Conservation (phyloP, 2,329 filamentous ascomycete species). For the Drechslerella stenobrocha region DNA sequence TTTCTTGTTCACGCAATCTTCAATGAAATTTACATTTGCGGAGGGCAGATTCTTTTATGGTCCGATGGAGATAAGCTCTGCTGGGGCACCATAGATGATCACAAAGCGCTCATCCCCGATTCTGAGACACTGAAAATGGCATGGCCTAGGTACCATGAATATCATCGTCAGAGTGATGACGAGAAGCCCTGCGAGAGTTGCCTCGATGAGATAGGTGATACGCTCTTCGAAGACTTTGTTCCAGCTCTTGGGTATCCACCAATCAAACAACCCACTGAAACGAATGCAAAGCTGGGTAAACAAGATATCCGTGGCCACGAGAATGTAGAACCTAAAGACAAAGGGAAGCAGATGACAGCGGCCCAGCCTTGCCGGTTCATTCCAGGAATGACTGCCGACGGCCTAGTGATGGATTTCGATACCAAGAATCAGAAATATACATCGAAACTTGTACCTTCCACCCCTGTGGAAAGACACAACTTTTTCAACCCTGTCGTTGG, state of each 20-base stretch:
- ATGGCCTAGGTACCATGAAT: constrained; percentile 10
- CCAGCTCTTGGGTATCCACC: constrained; percentile 13
- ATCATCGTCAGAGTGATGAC: neutral
- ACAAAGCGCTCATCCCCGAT: neutral
- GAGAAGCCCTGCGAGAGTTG: constrained; percentile 7
- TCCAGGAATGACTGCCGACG: neutral
- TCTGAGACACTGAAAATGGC: constrained; percentile 15
- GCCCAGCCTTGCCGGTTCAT: neutral
- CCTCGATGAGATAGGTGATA: constrained; percentile 20
- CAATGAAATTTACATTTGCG: constrained; percentile 6
- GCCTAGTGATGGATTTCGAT: constrained; percentile 8
- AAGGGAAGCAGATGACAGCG: neutral
- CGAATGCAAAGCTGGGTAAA: constrained; percentile 9
- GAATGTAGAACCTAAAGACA: neutral
- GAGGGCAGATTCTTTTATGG: constrained; percentile 19
- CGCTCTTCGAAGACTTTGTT: constrained; percentile 20
- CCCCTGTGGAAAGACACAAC: neutral
- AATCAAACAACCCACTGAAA: constrained; percentile 16
- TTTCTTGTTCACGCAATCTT: constrained; percentile 14
- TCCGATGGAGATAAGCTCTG: constrained; percentile 16
- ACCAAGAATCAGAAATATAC: neutral
- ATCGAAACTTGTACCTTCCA: neutral
- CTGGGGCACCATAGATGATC: constrained; percentile 21
- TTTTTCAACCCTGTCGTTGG: neutral
- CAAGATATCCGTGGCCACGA: too few relatives aligned